Conservation (phyloP, 805 yeast species). For the Maudiozyma pseudohumilis region DNA sequence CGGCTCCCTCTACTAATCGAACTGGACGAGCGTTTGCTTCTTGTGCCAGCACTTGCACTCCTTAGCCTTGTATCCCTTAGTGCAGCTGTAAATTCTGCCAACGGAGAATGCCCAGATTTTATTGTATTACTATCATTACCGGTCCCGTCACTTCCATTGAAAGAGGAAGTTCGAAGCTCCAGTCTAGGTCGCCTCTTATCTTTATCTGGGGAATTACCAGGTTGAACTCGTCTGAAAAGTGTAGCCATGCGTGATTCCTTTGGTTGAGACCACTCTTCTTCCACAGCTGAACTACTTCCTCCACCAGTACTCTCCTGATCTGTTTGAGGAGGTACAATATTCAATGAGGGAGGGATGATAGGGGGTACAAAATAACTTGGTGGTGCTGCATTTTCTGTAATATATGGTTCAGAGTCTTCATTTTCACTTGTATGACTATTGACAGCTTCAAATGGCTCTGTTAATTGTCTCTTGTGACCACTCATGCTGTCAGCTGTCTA, state of each 20-base stretch:
- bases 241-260: constrained; percentile 9
- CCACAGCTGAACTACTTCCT: neutral
- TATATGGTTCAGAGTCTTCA: constrained; percentile 1
- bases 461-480: constrained; percentile 12
- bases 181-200: constrained; percentile 1
- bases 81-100: constrained; percentile 2
- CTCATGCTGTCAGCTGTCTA: too few relatives aligned
- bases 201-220: neutral
- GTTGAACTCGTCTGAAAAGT: constrained; percentile 8
- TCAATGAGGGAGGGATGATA: constrained; percentile 13
- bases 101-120: constrained; percentile 1
- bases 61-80: constrained; percentile 2
- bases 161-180: neutral
- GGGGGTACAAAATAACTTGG: neutral
- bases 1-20: constrained; percentile 6
- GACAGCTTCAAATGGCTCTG: constrained; percentile 14
- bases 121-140: constrained; percentile 1
- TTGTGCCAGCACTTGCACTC: constrained; percentile 5
- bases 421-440: constrained; percentile 1
- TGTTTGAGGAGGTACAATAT: constrained; percentile 14
- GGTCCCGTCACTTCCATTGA: constrained; percentile 1
- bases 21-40: constrained; percentile 6
- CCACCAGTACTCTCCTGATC: constrained; percentile 4
- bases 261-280: neutral
- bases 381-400: neutral